Percentiles rank a stretch among this genome's conserved stretches.
Conservation (phyloP, 768 basidiomycete genomes). For the Boletus speciosus region DNA sequence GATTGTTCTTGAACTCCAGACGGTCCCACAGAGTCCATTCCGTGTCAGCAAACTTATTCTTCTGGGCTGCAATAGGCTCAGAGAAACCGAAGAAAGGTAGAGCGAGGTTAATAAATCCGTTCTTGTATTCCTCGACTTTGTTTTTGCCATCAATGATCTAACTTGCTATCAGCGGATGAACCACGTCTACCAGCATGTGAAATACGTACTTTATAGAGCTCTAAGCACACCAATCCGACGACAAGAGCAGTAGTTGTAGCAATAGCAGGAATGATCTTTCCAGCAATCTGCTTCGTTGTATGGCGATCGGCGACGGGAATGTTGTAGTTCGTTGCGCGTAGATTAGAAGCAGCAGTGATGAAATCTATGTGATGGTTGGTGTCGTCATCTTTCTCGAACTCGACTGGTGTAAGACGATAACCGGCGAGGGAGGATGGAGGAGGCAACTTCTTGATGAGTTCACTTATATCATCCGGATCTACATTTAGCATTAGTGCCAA, state of each 20-base stretch:
- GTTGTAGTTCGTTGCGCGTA: slow-evolving; percentile 92
- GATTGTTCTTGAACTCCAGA: slow-evolving; percentile 87
- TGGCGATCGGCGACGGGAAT: slow-evolving; percentile 86
- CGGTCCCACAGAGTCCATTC: slow-evolving; percentile 99
- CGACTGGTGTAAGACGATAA: slow-evolving; percentile 92
- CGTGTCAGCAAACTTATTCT: slow-evolving; percentile 80
- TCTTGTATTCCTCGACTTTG: slow-evolving; percentile 94
- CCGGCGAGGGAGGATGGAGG: slow-evolving; percentile 89
- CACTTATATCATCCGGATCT: slow-evolving; percentile 52
- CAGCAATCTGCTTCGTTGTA: slow-evolving; percentile 95
- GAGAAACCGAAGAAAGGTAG: slow-evolving; percentile 99
- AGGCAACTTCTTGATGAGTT: slow-evolving; percentile 69
- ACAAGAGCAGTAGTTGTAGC: slow-evolving; percentile 97
- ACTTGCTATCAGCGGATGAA: background rate
- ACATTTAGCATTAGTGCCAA: slow-evolving; percentile 4
- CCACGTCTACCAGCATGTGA: background rate
- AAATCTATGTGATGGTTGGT: slow-evolving; percentile 98
- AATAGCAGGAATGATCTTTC: slow-evolving; percentile 99
- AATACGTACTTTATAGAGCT: slow-evolving; percentile 83
- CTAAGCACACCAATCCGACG: slow-evolving; percentile 92
- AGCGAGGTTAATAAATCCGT: slow-evolving; percentile 96
- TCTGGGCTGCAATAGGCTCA: slow-evolving; percentile 87
- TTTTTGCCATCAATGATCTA: slow-evolving; percentile 95
- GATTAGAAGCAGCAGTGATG: slow-evolving; percentile 95
- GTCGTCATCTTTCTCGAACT: slow-evolving; percentile 99